These are phyloP conservation scores for Dorcoceras hygrometricum DNA, from an alignment of 257 asterid species.

Conservation along the genomic window DNA sequence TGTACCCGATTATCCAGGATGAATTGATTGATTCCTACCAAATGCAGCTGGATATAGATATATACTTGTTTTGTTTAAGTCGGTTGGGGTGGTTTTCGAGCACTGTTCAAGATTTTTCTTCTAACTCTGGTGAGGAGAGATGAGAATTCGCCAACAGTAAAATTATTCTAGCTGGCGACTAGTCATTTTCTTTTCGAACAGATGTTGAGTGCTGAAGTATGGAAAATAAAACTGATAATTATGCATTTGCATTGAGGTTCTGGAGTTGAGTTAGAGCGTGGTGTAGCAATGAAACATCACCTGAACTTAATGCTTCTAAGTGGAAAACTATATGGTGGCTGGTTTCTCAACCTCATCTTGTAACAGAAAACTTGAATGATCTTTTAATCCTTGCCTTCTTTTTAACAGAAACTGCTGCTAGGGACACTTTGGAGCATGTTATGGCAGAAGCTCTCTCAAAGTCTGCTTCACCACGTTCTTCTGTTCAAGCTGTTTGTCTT, in stretches of 20 bases:
- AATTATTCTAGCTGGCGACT: neutral
- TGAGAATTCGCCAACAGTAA: neutral
- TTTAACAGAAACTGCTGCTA: constrained; percentile 67
- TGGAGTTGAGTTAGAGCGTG: too few relatives aligned
- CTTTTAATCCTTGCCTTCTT: constrained; percentile 1
- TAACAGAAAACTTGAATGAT: neutral
- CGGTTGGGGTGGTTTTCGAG: neutral
- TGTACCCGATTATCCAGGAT: too few relatives aligned
- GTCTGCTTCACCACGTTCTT: constrained; percentile 57
- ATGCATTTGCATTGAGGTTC: neutral
- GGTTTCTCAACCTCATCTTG: neutral
- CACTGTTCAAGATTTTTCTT: neutral
- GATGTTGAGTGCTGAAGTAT: neutral
- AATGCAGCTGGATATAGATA: neutral
- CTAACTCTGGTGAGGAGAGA: neutral
- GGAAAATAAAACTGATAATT: neutral
- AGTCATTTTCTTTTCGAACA: neutral
- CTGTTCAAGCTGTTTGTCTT: constrained; percentile 79
- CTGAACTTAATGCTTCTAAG: neutral
- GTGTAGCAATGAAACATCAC: neutral
- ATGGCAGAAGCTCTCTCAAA: constrained; percentile 79
- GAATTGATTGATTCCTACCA: neutral
- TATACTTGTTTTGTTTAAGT: neutral
- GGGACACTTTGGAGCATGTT: constrained; percentile 67
- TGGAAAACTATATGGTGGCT: neutral